These are phyloP conservation scores for Rhizopogon vesiculosus DNA, from an alignment of 768 basidiomycete genomes.

Conservation along the genomic window DNA sequence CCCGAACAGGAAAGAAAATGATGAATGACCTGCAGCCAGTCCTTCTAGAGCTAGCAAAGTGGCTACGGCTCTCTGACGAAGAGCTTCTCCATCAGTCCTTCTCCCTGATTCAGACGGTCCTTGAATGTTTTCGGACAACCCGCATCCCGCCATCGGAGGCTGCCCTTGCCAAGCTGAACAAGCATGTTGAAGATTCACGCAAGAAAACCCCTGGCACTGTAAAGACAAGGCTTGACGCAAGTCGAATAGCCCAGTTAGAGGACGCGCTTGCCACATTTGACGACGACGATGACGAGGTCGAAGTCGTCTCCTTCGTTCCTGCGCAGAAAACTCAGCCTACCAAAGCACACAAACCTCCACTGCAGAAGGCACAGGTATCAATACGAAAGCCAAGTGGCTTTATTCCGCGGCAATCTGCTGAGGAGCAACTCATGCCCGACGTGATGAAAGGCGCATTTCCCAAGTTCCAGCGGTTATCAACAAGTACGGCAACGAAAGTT, in stretches of 20 bases:
- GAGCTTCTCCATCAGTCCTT: conserved; percentile 90
- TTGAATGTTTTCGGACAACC: conserved; percentile 70
- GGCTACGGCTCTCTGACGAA: conserved; percentile 90
- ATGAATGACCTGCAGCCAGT: conserved; percentile 73
- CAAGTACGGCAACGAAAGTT: conserved; percentile 25
- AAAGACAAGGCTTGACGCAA: conserved; percentile 48
- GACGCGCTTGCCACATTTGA: conserved; percentile 63
- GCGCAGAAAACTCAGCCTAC: conserved; percentile 5
- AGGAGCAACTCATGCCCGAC: conserved; percentile 29
- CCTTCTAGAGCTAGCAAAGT: conserved; percentile 72
- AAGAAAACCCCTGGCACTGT: conserved; percentile 38
- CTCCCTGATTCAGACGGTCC: conserved; percentile 71
- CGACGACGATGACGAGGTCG: conserved; percentile 56
- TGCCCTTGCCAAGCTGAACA: conserved; percentile 63
- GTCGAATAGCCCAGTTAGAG: conserved; percentile 62
- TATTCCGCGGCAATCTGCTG: conserved; percentile 5
- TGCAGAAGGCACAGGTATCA: conserved; percentile 17
- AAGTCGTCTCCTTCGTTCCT: conserved; percentile 39
- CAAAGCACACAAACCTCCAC: conserved; percentile 10
- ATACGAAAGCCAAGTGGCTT: background rate
- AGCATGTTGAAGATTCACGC: conserved; percentile 56
- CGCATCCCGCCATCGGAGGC: conserved; percentile 48
- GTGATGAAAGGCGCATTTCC: conserved; percentile 33
- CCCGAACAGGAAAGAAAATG: conserved; percentile 67
- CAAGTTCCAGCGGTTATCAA: conserved; percentile 35